Percentiles rank a stretch among this genome's conserved stretches.
Conservation (phyloP, 139 green algal species). For the Pleodorina starrii region DNA sequence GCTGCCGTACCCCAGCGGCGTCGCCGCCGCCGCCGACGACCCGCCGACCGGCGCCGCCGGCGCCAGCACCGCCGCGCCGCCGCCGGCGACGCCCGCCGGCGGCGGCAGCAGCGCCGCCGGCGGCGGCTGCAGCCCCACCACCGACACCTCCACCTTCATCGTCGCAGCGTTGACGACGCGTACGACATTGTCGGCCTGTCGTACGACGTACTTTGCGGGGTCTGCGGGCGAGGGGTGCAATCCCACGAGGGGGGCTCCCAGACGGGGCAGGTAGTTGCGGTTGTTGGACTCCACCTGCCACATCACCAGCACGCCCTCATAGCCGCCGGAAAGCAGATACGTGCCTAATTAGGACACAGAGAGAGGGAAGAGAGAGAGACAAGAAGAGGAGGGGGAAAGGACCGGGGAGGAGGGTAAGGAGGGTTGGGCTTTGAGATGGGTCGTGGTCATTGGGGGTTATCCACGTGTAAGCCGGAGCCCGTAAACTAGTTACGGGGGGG, state of each 20-base stretch:
- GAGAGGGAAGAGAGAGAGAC: no score
- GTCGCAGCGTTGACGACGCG: constrained; percentile 74
- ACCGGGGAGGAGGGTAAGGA: no score
- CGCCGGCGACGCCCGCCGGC: constrained; percentile 7
- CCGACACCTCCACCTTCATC: constrained; percentile 67
- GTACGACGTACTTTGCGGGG: constrained; percentile 70
- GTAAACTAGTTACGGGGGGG: no score
- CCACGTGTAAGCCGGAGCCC: no score
- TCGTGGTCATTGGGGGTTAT: no score
- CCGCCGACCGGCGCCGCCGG: constrained; percentile 34
- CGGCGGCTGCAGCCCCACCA: constrained; percentile 70
- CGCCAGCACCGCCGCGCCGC: constrained; percentile 29
- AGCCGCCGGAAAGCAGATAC: constrained; percentile 88
- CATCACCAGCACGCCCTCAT: constrained; percentile 86
- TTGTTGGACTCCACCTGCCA: constrained; percentile 79
- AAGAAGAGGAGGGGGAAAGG: no score
- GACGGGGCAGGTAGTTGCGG: constrained; percentile 65
- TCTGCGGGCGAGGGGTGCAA: constrained; percentile 66
- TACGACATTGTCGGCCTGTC: constrained; percentile 83
- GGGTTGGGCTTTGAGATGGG: no score
- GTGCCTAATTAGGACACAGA: constrained; percentile 15
- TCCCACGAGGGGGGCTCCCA: constrained; percentile 77
- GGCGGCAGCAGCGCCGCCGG: constrained; percentile 39
- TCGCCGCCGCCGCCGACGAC: constrained; percentile 4
- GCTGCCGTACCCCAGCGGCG: constrained; percentile 45